Conservation (phyloP, 176 grass and related monocot species). For the Oryza punctata region DNA sequence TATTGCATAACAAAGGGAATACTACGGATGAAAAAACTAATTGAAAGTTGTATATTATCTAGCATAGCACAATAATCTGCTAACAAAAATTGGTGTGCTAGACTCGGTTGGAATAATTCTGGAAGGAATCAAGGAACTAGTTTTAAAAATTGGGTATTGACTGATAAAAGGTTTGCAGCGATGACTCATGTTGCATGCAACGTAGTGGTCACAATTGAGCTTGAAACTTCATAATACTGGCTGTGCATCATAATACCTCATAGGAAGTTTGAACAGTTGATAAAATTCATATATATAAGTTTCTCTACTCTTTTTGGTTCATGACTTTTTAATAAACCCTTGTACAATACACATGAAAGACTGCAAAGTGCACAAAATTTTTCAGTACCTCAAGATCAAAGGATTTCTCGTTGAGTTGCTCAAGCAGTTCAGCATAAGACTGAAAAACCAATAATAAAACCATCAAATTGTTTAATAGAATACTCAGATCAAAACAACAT, state of each 20-base stretch:
- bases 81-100: not conserved
- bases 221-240: not conserved
- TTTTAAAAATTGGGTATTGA: not conserved
- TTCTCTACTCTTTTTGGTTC: not conserved
- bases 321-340: not conserved
- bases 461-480: conserved; percentile 35
- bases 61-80: not conserved
- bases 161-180: not conserved
- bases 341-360: conserved; percentile 25
- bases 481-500: conserved; percentile 13
- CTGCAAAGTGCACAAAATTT: conserved; percentile 12
- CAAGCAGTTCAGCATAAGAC: conserved; percentile 80
- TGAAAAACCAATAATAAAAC: conserved; percentile 56
- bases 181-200: not conserved
- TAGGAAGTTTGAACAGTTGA: conserved; percentile 8
- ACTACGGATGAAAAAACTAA: not conserved
- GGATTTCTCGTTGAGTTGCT: conserved; percentile 92
- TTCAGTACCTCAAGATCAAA: conserved; percentile 94
- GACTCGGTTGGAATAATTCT: not conserved
- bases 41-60: not conserved
- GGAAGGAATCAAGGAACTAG: not conserved
- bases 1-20: too few relatives aligned
- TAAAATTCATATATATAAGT: not conserved
- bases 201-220: not conserved
- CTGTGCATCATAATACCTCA: conserved; percentile 7